Base-by-base conservation (phyloP, 1,284 basidiomycete species). In the Cutaneotrichosporon sp. region DNA sequence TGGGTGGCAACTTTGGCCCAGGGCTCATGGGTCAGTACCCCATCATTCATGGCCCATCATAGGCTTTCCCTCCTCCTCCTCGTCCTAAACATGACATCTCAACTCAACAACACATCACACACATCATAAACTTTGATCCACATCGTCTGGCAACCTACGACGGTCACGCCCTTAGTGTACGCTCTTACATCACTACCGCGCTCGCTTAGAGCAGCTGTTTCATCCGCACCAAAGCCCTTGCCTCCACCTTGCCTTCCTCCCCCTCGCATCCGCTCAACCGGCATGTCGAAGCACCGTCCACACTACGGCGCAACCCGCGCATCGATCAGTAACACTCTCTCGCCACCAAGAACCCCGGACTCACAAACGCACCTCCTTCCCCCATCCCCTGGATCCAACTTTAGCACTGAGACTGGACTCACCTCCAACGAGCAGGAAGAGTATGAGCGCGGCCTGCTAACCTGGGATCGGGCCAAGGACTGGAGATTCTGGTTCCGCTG, bases 401-500 rank as follows among this genome's bases (percentile, higher is more conserved):
- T 49, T 38, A 60, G 49, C 50, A 38, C 58, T 21, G 58, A 59
- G 21, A 50, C 47, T 2, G 47, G 49, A 1, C 64, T 68, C 40
- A 74, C 73, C 1, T 64, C 65, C 53, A 69, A 65, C 32, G 73
- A 74, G 57, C 58, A 60, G 51, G 67, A 61, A n/a, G 73, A 71
- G 60, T 74, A 74, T 56, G 71, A 74, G 55, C 71, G 71, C 57
- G 73, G 73, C 13, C 57, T 74, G 18, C 46, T 74, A 11, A 72
- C 69, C 1, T 74, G 73, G 73, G 58, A 66, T 13, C 62, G 63
- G 2, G 69, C 69, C 18, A 68, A 53, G 50, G 31, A 64, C 50
- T 71, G 70, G 71, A 64, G 69, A 31, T 75, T 71, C 66, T 75
- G 73, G 73, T 22, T 75, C 14, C 58, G 73, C 18, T 67, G 67